Evolutionary conservation across 164 flowering plant genomes (phyloP).

Genomic region (Aristolochia contorta): DNA sequence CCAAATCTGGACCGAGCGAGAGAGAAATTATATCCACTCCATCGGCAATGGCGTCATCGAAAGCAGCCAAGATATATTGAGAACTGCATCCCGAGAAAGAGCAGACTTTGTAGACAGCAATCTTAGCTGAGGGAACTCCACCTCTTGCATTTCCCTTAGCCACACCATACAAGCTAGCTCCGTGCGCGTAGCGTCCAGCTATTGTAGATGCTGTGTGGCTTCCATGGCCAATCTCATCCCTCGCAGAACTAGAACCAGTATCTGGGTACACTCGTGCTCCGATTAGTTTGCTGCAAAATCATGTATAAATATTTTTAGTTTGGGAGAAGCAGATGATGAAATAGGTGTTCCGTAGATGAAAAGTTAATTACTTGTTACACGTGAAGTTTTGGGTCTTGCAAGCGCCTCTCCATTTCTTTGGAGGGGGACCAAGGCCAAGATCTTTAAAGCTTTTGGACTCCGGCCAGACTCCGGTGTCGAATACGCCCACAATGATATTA

Average conservation of each 20-base stretch:
- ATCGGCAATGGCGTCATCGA: slow-evolving; percentile 5
- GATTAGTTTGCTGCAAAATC: slow-evolving; percentile 1
- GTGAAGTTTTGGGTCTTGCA: slow-evolving; percentile 30
- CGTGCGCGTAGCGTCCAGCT: neutral
- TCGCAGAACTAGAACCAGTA: neutral
- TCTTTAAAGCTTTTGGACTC: slow-evolving; percentile 47
- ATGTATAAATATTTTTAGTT: too few relatives aligned
- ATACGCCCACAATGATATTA: slow-evolving; percentile 36
- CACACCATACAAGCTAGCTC: neutral
- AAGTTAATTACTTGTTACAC: slow-evolving; percentile 49
- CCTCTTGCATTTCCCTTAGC: slow-evolving; percentile 1
- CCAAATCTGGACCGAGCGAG: neutral
- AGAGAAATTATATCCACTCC: slow-evolving; percentile 2
- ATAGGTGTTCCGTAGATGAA: too few relatives aligned
- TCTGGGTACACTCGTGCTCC: slow-evolving; percentile 6
- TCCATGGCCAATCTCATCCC: neutral
- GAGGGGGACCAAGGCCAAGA: slow-evolving; percentile 48
- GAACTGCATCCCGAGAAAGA: neutral
- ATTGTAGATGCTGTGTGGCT: slow-evolving; percentile 2
- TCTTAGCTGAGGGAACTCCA: slow-evolving; percentile 5
- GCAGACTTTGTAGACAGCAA: slow-evolving; percentile 8
- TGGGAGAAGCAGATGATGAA: too few relatives aligned
- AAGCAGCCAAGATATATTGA: neutral
- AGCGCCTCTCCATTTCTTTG: slow-evolving; percentile 55
- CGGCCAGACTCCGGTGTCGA: slow-evolving; percentile 52